Evolutionary conservation across 2,329 filamentous ascomycete species (phyloP), one percentile per base, ranked within the genome.

Genomic region (Berkeleyomyces basicola): DNA sequence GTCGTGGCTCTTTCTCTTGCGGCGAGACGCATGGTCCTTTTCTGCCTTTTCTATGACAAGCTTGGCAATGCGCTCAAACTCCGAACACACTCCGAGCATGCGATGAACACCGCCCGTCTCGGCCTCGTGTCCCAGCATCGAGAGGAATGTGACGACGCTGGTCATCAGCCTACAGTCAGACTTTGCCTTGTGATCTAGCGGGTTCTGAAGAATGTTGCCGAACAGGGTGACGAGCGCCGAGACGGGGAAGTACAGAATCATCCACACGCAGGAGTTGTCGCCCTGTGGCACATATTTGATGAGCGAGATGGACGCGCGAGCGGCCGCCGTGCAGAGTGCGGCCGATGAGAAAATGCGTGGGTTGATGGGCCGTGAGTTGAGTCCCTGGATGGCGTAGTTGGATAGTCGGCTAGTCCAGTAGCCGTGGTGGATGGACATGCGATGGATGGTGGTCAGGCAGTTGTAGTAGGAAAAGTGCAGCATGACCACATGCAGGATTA

Each of bases 391-490:
- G 14, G 93, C 93, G 70, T 90, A 97, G 69, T 97, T 92, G 44
- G 91, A 95, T 47, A 99, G 75, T 44, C 93, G 83, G 70, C 89
- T 96, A 0, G 92, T 97, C 93, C 93, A 99, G 74, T 96, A 96
- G 11, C 93, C 93, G 71, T 96, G 91, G 69, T 97, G 93, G 39
- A 97, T 88, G 49, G 90, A 95, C 93, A 97, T 99, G 60, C 93
- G 88, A 72, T 99, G 93, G 67, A 99, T 96, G 0, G 93, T 99
- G 0, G 92, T 96, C 60, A 99, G 76, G 69, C 91, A 96, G 72
- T 99, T 99, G 77, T 97, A 97, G 74, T 99, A 99, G 1, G 90
- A 86, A 69, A 99, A 95, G 72, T 99, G 93, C 64, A 99, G 77
- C 71, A 96, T 89, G 65, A 96, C 91, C 61, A 99, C 84, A 67